Evolutionary conservation across 257 asterid genomes (phyloP).

Genomic region (Avicennia marina): DNA sequence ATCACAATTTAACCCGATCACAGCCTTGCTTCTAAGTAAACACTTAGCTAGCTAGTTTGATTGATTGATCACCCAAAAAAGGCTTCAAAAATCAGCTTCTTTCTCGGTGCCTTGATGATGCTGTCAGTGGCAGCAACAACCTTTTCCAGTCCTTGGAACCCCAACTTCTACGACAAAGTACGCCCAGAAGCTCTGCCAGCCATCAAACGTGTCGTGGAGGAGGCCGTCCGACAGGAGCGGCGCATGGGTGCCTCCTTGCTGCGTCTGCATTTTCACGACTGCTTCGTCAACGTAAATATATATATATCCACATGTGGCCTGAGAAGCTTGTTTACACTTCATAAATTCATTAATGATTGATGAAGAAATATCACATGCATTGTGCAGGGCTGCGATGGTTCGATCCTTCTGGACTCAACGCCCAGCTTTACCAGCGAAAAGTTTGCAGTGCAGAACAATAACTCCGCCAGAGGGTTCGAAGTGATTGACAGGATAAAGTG

Average conservation of each 20-base stretch:
- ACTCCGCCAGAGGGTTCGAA: conserved; percentile 47
- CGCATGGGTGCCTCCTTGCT: conserved; percentile 40
- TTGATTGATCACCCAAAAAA: too few species aligned
- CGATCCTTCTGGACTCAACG: conserved; percentile 38
- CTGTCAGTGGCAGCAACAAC: not conserved
- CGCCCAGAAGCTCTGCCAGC: conserved; percentile 36
- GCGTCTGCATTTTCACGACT: too few species aligned
- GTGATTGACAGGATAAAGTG: conserved; percentile 49
- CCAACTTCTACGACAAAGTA: conserved; percentile 15
- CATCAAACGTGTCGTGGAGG: conserved; percentile 28
- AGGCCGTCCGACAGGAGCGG: conserved; percentile 27
- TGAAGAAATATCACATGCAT: not conserved
- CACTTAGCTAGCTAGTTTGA: not conserved
- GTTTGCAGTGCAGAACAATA: conserved; percentile 35
- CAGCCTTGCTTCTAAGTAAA: not conserved
- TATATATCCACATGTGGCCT: too few species aligned
- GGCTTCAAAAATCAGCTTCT: not conserved
- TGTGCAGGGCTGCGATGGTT: conserved; percentile 53
- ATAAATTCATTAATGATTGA: not conserved
- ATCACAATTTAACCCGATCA: too few species aligned
- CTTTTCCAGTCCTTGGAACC: conserved; percentile 1
- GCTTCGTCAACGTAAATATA: conserved; percentile 29
- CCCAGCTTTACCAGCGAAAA: conserved; percentile 36
- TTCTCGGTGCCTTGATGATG: not conserved
- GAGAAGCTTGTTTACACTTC: not conserved